Base-by-base conservation (phyloP, 2,329 filamentous ascomycete genomes). In the Cordyceps farinosa region DNA sequence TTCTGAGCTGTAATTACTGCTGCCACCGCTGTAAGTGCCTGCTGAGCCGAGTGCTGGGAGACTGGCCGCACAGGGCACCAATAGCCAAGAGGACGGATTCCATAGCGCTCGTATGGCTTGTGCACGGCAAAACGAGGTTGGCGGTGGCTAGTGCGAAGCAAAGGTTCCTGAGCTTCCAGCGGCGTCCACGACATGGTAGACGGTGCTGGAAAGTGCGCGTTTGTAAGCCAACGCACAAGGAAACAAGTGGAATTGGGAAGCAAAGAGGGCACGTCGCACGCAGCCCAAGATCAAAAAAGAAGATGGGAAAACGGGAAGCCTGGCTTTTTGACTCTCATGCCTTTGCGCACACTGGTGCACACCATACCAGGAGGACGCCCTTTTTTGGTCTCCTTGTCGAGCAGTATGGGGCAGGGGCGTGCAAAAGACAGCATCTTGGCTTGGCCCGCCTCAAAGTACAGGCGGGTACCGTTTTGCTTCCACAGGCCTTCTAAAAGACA, bases 61-160 rank as follows among this genome's bases (percentile, higher is more conserved):
- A 40, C 10, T 5, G 11, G 38, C 38, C 38, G 38, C 11, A 13
- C 10, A 15, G 38, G 52, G 52, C 27, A 55, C 52, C 52, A 44
- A 55, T 55, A 36, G 52, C 52, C 52, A 30, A 55, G 36, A 42
- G 22, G 52, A 34, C 38, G 52, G 52, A 55, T 55, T 55, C 38
- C 38, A 42, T 34, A 55, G 13, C 36, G 38, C 13, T 32, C 10
- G 40, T 57, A 42, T 47, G 54, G 54, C 54, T 57, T 57, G 54
- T 57, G 54, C 54, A 29, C 40, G 30, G 29, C 42, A 47, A 57
- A 32, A 15, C 17, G 40, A 57, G 42, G 54, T 22, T 57, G 29
- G 54, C 15, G 11, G 54, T 47, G 54, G 53, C 29, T 47, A 22
- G 38, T 29, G 38, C 9, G 27, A 11, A 15, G 54, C 29, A 47